Conservation (phyloP, 2,329 filamentous ascomycete species). For the Geosmithia flava region DNA sequence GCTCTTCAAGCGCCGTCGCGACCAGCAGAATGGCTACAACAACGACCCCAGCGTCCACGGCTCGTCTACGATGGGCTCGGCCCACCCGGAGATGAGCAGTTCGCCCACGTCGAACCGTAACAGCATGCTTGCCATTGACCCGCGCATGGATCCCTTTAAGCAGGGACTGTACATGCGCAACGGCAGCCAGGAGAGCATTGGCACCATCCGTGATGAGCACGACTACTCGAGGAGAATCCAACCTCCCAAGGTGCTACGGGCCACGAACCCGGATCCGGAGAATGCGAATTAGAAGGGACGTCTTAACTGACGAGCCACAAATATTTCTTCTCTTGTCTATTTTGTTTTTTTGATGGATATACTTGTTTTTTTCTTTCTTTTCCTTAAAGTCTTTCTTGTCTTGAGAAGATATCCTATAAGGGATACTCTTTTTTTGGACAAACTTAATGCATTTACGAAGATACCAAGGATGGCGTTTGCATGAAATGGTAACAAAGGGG, state of each 20-base stretch:
- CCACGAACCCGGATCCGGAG: slow-evolving; percentile 47
- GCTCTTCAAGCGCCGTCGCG: slow-evolving; percentile 31
- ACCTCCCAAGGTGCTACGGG: slow-evolving; percentile 43
- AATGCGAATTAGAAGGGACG: not conserved
- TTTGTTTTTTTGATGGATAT: not conserved
- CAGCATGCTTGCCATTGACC: slow-evolving; percentile 45
- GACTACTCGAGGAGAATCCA: slow-evolving; percentile 52
- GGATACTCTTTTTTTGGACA: too few relatives aligned
- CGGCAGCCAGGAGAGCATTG: slow-evolving; percentile 50
- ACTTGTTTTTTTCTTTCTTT: slow-evolving; percentile 6
- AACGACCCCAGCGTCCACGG: slow-evolving; percentile 33
- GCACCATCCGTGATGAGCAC: slow-evolving; percentile 51
- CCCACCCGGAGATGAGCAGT: slow-evolving; percentile 28
- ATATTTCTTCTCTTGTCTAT: not conserved
- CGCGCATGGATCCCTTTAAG: slow-evolving; percentile 49
- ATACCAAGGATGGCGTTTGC: slow-evolving; percentile 11
- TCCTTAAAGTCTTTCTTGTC: slow-evolving; percentile 7
- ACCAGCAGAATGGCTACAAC: slow-evolving; percentile 26
- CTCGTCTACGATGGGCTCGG: slow-evolving; percentile 32
- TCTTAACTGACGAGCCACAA: not conserved
- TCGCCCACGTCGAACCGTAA: slow-evolving; percentile 28
- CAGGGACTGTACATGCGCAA: slow-evolving; percentile 43
- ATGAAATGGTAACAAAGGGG: not conserved
- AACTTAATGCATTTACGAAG: slow-evolving; percentile 16
- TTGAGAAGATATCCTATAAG: too few relatives aligned